Evolutionary conservation across 768 basidiomycete genomes (phyloP), one percentile per base, ranked within the genome.

Genomic region (Tricholoma sp.): DNA sequence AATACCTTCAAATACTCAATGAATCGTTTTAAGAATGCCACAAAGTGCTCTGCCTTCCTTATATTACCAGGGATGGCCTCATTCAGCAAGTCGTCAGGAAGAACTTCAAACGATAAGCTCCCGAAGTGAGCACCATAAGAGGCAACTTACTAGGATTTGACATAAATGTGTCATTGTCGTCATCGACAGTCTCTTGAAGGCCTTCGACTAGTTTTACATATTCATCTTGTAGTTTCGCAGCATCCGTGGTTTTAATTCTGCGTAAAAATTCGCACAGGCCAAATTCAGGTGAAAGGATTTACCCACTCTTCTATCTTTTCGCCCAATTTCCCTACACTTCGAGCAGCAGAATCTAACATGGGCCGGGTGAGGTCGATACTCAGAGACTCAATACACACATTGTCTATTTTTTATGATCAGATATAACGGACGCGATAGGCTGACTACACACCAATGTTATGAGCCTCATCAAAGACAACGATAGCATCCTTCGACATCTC

Each of bases 1-100:
- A 31, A 19, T 52, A 94, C 96, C 83, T 98, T 99, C 53, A 99
- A 81, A 71, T 99, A 99, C 74, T 99, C 97, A 22, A 99, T 94
- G 67, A 99, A 97, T 54, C 97, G 86, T 72, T 96, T 98, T 59
- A 99, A 73, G 74, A 99, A 99, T 0, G 97, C 96, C 14, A 98
- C 93, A 65, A 99, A 99, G 73, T 99, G 97, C 67, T 99, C 97
- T 0, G 97, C 97, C 71, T 98, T 97, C 47, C 97, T 82, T 58
- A 99, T 99, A 66, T 99, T 99, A 10, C 97, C 97, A 31, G 97
- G 97, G 50, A 99, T 82, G 5, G 97, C 96, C 74, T 99, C 97
- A 53, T 86, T 88, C 49, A 99, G 77, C 49, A 99, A 82, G 69
- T 99, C 97, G 57, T 95, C 93, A 19, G 97, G 96, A 2, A 99